A percentile compares a stretch with the other conserved stretches of the same genome.
Evolutionary conservation across 768 basidiomycete species (phyloP).

Genomic region (Podaxis sp.): DNA sequence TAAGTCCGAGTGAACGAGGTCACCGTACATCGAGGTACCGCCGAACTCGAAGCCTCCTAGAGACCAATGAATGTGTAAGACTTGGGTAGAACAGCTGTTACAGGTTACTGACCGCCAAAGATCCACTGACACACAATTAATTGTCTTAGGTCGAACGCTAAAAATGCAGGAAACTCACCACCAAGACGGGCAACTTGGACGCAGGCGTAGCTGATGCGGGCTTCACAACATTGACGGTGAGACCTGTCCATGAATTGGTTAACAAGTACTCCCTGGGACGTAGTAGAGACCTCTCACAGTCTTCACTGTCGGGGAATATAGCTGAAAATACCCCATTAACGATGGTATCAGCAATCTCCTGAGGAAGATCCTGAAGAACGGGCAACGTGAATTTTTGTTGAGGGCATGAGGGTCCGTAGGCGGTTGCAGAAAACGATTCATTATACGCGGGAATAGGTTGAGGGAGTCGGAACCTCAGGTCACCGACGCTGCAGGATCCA

Average conservation of each 20-base stretch:
- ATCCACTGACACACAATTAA: slow-evolving; percentile 42
- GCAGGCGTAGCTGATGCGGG: slow-evolving; percentile 38
- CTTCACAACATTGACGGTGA: slow-evolving; percentile 53
- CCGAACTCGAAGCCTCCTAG: slow-evolving; percentile 45
- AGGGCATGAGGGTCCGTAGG: slow-evolving; percentile 45
- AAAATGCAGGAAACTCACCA: slow-evolving; percentile 29
- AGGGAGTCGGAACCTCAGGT: slow-evolving; percentile 43
- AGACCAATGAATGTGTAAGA: not conserved
- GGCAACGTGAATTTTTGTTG: slow-evolving; percentile 42
- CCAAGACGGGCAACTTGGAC: slow-evolving; percentile 53
- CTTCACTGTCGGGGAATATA: slow-evolving; percentile 38
- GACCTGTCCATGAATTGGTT: slow-evolving; percentile 29
- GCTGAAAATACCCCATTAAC: slow-evolving; percentile 28
- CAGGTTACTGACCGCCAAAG: slow-evolving; percentile 37
- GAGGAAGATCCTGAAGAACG: slow-evolving; percentile 32
- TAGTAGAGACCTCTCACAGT: slow-evolving; percentile 36
- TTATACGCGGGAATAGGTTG: slow-evolving; percentile 34
- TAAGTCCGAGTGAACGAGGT: not conserved
- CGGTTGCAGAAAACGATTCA: slow-evolving; percentile 35
- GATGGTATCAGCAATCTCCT: slow-evolving; percentile 33
- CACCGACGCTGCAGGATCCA: slow-evolving; percentile 28
- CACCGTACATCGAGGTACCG: slow-evolving; percentile 32
- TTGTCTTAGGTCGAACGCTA: not conserved
- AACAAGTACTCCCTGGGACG: not conserved
- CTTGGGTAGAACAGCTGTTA: not conserved